Conservation (phyloP, 1,139 yeast genomes). For the Zhuliangozyma blackwelliae region DNA sequence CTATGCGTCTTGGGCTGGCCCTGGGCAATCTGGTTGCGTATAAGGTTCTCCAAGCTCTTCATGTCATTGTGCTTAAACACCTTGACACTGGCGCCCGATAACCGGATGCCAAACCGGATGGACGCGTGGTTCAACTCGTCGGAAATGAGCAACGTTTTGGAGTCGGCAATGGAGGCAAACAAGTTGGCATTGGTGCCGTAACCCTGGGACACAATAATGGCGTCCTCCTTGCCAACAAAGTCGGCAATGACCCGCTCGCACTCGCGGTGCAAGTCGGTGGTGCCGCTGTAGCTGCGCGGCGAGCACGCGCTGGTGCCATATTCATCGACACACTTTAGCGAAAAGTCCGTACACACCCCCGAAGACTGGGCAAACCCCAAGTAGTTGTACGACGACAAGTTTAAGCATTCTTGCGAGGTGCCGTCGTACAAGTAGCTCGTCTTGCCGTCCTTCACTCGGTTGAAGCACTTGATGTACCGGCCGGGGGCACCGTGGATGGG, state of each 20-base stretch:
- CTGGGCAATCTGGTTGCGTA: conserved; percentile 86
- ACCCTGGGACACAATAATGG: conserved; percentile 87
- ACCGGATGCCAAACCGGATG: conserved; percentile 88
- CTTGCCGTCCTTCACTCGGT: conserved; percentile 63
- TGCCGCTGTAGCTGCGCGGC: conserved; percentile 70
- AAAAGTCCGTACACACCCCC: conserved; percentile 84
- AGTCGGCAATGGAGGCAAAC: conserved; percentile 78
- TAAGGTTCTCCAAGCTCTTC: conserved; percentile 69
- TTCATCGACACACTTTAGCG: conserved; percentile 56
- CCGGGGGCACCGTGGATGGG: conserved; percentile 98
- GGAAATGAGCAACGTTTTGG: conserved; percentile 84
- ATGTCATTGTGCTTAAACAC: conserved; percentile 92
- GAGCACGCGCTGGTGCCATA: conserved; percentile 81
- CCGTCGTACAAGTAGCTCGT: conserved; percentile 71
- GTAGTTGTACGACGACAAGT: conserved; percentile 87
- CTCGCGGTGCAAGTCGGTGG: conserved; percentile 66
- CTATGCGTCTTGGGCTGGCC: conserved; percentile 97
- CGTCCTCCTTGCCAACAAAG: conserved; percentile 88
- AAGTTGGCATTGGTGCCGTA: conserved; percentile 94
- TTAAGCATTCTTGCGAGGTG: conserved; percentile 69
- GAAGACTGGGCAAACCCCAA: conserved; percentile 95
- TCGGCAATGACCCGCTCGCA: conserved; percentile 78
- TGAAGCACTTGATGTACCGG: conserved; percentile 75
- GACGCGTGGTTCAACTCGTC: conserved; percentile 96
- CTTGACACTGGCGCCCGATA: conserved; percentile 90